phyloP scores from a whole-genome alignment of 176 grass and related monocot species.

The Eragrostis nindensis region DNA sequence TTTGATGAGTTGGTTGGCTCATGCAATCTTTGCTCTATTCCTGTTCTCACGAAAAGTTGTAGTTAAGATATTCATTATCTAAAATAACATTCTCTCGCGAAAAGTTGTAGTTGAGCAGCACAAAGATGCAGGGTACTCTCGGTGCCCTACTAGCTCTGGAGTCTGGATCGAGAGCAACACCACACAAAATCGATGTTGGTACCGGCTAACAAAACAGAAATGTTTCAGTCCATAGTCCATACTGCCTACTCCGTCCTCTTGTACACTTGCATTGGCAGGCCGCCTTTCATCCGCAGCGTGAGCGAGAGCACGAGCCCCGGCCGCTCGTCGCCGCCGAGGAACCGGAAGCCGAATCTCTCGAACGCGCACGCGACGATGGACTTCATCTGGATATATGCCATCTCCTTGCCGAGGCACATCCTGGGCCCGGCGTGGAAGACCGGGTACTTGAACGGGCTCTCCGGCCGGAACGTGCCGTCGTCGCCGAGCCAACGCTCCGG shows the following conservation, averaged over 20 bases:
- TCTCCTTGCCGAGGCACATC: conserved; percentile 55
- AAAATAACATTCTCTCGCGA: no score
- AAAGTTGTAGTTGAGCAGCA: no score
- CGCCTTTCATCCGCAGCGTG: neutral
- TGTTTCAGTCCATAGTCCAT: neutral
- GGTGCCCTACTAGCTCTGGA: no score
- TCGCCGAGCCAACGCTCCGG: conserved; percentile 46
- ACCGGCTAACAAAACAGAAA: neutral
- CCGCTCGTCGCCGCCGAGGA: no score
- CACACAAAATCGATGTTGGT: neutral
- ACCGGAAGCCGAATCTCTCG: no score
- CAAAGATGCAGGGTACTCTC: neutral
- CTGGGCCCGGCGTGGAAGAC: conserved; percentile 50
- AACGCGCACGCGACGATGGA: no score
- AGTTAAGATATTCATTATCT: no score
- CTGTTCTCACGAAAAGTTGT: no score
- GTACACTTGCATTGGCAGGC: neutral
- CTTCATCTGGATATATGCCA: conserved; percentile 15
- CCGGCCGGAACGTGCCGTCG: conserved; percentile 32
- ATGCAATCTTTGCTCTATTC: no score
- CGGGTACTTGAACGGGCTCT: conserved; percentile 36
- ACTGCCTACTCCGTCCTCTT: neutral
- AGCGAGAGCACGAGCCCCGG: no score
- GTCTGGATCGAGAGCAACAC: neutral
- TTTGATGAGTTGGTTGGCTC: no score